Conservation (phyloP, 108 stramenopile species). For the Nitzschia sp. region DNA sequence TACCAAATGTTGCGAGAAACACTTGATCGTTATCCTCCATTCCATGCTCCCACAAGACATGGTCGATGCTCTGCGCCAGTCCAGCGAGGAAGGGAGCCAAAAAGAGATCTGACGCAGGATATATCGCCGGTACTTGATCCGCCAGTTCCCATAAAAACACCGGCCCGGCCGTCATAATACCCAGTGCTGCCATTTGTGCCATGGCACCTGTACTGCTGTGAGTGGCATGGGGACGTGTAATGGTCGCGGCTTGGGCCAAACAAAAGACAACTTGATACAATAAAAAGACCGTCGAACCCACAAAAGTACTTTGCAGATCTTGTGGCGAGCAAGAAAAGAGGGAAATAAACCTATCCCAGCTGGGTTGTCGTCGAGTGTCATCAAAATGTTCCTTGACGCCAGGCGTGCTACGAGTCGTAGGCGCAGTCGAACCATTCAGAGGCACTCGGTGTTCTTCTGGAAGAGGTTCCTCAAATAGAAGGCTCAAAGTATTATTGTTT, state of each 20-base stretch:
- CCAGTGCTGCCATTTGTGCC: conserved; percentile 45
- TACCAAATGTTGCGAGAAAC: conserved; percentile 66
- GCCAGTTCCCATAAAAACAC: conserved; percentile 21
- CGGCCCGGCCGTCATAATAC: conserved; percentile 31
- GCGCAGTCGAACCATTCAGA: neutral
- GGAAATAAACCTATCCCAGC: neutral
- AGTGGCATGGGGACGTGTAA: conserved; percentile 49
- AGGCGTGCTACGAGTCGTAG: neutral
- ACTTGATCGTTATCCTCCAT: conserved; percentile 47
- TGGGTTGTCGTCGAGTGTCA: neutral
- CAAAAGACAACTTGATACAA: conserved; percentile 71
- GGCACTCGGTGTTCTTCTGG: neutral
- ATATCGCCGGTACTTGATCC: conserved; percentile 41
- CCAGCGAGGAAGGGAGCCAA: conserved; percentile 74
- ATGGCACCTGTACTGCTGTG: conserved; percentile 31
- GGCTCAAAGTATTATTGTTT: neutral
- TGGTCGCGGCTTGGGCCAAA: conserved; percentile 61
- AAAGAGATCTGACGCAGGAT: conserved; percentile 63
- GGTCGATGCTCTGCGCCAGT: conserved; percentile 57
- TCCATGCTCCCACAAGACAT: conserved; percentile 31
- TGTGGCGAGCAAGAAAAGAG: neutral
- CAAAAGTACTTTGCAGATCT: conserved; percentile 9
- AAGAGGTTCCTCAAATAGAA: neutral
- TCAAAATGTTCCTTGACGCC: neutral
- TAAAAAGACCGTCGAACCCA: conserved; percentile 29